Conservation (phyloP, 2,329 filamentous ascomycete genomes). For the Colletotrichum sp. region DNA sequence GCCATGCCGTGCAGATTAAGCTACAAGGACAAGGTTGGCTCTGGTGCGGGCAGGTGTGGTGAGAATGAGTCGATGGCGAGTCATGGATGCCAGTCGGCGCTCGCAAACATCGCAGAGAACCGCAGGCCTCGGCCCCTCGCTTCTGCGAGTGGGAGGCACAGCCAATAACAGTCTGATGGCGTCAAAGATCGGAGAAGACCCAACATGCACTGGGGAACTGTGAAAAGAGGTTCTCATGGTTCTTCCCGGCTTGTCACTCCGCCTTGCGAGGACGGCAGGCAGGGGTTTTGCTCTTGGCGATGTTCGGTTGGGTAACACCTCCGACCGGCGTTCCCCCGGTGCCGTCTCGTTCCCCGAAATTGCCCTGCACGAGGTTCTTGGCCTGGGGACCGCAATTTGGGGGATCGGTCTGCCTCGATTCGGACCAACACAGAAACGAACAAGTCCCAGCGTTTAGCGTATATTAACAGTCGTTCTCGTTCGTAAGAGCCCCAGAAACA, state of each 20-base stretch:
- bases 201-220: background rate
- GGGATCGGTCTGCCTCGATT: background rate
- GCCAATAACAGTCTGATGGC: background rate
- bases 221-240: background rate
- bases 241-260: background rate
- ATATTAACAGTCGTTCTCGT: constrained; percentile 1
- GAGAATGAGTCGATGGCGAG: constrained; percentile 1
- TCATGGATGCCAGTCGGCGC: background rate
- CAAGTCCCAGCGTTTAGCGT: constrained; percentile 3
- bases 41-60: background rate
- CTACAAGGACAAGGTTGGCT: constrained; percentile 9
- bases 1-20: background rate
- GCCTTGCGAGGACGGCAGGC: background rate
- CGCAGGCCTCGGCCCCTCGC: background rate
- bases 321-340: background rate
- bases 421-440: background rate
- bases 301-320: constrained; percentile 1
- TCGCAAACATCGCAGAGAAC: background rate
- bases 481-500: background rate
- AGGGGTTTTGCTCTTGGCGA: background rate
- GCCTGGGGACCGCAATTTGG: background rate
- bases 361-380: background rate
- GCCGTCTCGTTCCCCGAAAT: background rate
- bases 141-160: background rate
- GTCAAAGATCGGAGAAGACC: background rate